Evolutionary conservation across 495 filamentous ascomycete species (phyloP).

Genomic region (Filosporella fistucella): DNA sequence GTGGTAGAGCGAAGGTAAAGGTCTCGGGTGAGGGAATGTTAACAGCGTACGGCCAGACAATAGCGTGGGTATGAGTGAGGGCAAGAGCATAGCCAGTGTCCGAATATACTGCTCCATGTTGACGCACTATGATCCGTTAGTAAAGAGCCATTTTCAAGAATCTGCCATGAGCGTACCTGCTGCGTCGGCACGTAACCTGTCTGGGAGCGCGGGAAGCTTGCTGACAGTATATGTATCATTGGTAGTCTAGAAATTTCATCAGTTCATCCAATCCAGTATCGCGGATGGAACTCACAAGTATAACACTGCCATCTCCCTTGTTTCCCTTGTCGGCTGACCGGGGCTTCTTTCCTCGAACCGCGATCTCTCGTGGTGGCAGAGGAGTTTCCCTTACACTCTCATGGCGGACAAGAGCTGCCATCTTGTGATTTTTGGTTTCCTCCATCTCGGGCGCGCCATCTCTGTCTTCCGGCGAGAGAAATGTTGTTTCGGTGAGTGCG

Average conservation of each 20-base stretch:
- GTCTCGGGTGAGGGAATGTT: conserved; percentile 60
- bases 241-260: conserved; percentile 55
- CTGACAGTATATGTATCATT: conserved; percentile 85
- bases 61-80: conserved; percentile 72
- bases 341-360: conserved; percentile 54
- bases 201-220: conserved; percentile 75
- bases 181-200: conserved; percentile 58
- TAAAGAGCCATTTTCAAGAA: no score
- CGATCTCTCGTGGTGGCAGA: conserved; percentile 43
- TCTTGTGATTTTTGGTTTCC: conserved; percentile 33
- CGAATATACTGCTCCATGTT: conserved; percentile 61
- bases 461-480: conserved; percentile 39
- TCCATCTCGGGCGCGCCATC: conserved; percentile 39
- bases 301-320: conserved; percentile 57
- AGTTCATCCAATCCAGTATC: background rate
- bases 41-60: conserved; percentile 83
- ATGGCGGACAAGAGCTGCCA: conserved; percentile 34
- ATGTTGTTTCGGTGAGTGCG: conserved; percentile 50
- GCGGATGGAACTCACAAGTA: conserved; percentile 49
- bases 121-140: conserved; percentile 33
- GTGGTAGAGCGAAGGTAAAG: conserved; percentile 71
- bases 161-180: conserved; percentile 46
- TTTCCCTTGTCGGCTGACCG: conserved; percentile 48
- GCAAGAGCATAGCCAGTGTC: conserved; percentile 70
- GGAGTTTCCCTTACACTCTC: conserved; percentile 38